Evolutionary conservation across 768 basidiomycete genomes (phyloP).

Genomic region (Kwoniella sp.): DNA sequence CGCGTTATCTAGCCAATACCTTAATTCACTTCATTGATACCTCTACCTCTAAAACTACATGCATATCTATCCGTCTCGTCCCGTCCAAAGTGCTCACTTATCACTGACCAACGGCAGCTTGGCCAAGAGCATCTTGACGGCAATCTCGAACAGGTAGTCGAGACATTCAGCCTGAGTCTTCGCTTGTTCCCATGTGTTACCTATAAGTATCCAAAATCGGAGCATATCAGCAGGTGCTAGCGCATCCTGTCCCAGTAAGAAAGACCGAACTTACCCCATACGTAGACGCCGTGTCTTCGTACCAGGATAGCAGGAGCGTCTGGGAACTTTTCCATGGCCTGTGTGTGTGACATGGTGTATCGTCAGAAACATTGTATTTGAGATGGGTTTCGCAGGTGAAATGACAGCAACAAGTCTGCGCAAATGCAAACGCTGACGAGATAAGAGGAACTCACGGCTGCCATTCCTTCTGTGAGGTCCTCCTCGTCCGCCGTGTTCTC

Average conservation of each 20-base stretch:
- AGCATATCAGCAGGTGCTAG: neutral
- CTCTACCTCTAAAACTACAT: too few relatives aligned
- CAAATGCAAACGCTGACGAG: neutral
- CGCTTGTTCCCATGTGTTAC: conserved; percentile 77
- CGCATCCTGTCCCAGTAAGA: conserved; percentile 6
- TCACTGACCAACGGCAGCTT: conserved; percentile 45
- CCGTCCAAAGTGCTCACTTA: conserved; percentile 9
- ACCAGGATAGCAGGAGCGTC: conserved; percentile 78
- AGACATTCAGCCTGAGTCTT: conserved; percentile 89
- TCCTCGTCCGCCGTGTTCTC: conserved; percentile 90
- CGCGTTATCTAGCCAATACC: too few relatives aligned
- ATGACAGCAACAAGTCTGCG: neutral
- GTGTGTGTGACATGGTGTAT: too few relatives aligned
- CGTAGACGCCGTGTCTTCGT: conserved; percentile 77
- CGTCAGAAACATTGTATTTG: neutral
- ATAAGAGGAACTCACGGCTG: conserved; percentile 58
- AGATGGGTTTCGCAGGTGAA: too few relatives aligned
- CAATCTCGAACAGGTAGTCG: conserved; percentile 85
- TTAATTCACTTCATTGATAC: too few relatives aligned
- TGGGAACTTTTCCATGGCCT: conserved; percentile 77
- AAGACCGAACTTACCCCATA: conserved; percentile 72
- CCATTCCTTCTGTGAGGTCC: conserved; percentile 86
- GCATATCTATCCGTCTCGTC: too few relatives aligned
- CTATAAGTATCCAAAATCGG: conserved; percentile 11
- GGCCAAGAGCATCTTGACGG: conserved; percentile 45